Evolutionary conservation across 1,284 basidiomycete species (phyloP), one percentile per base, ranked within the genome.

Genomic region (Ceratobasidium sp.): DNA sequence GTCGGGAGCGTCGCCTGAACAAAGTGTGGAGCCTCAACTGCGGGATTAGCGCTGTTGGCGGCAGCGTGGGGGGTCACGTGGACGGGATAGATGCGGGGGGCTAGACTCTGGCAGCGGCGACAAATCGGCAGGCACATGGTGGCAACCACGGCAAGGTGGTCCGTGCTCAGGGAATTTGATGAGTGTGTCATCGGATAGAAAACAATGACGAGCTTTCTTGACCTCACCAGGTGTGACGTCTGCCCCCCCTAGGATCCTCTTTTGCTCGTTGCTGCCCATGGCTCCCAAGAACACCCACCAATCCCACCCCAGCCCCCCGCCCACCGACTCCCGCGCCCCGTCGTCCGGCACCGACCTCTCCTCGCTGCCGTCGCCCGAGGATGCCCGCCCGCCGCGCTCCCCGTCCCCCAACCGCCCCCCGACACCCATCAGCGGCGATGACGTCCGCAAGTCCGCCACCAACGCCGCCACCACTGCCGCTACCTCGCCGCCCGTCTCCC

Each of bases 301-400:
- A 70, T 49, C 55, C 67, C 63, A 49, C n/a, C 50, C 58, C 26
- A 47, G 43, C 38, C 66, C 66, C 30, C 67, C 67, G 67, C 67
- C 67, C 28, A 55, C 41, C 21, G 44, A 44, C 1, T 55, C 55
- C 21, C 67, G 67, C 43, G 67, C 67, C 23, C 55, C 67, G 38
- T 70, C 67, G 55, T 70, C 67, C 55, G 35, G 21, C 8, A 70
- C 67, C 8, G 67, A 70, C 18, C 67, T 70, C 43, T 70, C 67
- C 23, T 70, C 67, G n/a, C 54, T 55, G 28, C 67, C 67, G 11
- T 70, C 67, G 43, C 67, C 67, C 18, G 32, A 46, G 23, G 16
- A 61, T 26, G 16, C 44, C 14, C 67, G 52, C 7, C 52, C 18
- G 7, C 52, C 18, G 13, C 52, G 55, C 55, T 70, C 67, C 0